Evolutionary conservation across 202 grass and related monocot genomes (phyloP), one percentile per base, ranked within the genome.

Genomic region (Panicum virgatum): DNA sequence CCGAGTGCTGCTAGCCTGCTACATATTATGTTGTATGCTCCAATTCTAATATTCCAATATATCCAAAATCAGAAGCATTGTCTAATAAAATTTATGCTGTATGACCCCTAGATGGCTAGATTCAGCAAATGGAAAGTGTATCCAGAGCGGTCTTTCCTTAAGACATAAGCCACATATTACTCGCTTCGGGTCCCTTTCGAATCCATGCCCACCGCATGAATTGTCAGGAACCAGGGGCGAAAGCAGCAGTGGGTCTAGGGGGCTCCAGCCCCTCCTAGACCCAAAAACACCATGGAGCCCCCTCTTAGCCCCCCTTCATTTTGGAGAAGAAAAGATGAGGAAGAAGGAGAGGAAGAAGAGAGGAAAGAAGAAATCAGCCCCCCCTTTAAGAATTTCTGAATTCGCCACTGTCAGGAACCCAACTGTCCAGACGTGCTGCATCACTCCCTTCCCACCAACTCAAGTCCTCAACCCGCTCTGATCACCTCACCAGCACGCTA

Each of bases 371-470:
- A n/a, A n/a, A n/a, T n/a, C n/a, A n/a, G n/a, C n/a, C n/a, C n/a
- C n/a, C n/a, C n/a, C n/a, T n/a, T n/a, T n/a, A n/a, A n/a, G n/a
- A n/a, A n/a, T n/a, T n/a, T n/a, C n/a, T n/a, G n/a, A n/a, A n/a
- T n/a, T n/a, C n/a, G n/a, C n/a, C n/a, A n/a, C n/a, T n/a, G 86
- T 81, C 82, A 65, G 43, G 70, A 12, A 66, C 63, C 30, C 67
- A 88, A 84, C 81, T 73, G 69, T 75, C 76, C 62, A 10, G 75
- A 76, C 81, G 54, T 81, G 69, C 44, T 62, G 18, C 60, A 14
- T 44, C 77, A 43, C 87, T 89, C 87, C 82, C 82, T 85, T 72
- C 63, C 87, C 87, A 71, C 87, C 87, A 89, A 72, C 77, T 85
- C 82, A 23, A 23, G 66, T 12, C 0, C 77, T 85, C 82, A 23